Conservation (phyloP, 2,329 filamentous ascomycete genomes). For the Pyrenochaeta sp. region DNA sequence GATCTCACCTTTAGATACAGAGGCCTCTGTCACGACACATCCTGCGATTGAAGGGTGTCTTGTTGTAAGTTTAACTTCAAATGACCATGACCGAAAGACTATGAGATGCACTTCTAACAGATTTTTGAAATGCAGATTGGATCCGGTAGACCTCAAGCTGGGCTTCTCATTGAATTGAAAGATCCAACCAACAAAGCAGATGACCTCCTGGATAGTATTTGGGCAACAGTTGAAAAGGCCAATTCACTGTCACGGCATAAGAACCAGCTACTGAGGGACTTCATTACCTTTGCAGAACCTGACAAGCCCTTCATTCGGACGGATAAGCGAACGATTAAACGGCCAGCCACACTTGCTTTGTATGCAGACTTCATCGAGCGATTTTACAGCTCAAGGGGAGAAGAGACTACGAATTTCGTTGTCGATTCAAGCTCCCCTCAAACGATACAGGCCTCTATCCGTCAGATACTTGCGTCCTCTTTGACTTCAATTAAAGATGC, state of each 20-base stretch:
- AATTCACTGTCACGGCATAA: slow-evolving; percentile 51
- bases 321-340: slow-evolving; percentile 57
- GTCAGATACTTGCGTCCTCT: slow-evolving; percentile 11
- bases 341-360: slow-evolving; percentile 49
- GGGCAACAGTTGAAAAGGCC: slow-evolving; percentile 54
- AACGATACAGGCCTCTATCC: slow-evolving; percentile 11
- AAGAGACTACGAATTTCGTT: slow-evolving; percentile 1
- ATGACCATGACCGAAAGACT: no score
- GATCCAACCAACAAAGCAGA: slow-evolving; percentile 13
- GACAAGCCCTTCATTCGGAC: slow-evolving; percentile 56
- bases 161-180: slow-evolving; percentile 40
- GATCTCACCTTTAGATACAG: slow-evolving; percentile 24
- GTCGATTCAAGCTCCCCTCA: slow-evolving; percentile 14
- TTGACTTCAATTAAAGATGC: slow-evolving; percentile 12
- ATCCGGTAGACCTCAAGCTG: slow-evolving; percentile 34
- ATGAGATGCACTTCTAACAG: no score
- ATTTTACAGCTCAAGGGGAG: slow-evolving; percentile 46
- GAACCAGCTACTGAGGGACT: slow-evolving; percentile 51
- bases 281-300: slow-evolving; percentile 53
- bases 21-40: slow-evolving; percentile 34
- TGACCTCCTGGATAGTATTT: slow-evolving; percentile 53
- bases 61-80: no score
- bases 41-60: slow-evolving; percentile 37
- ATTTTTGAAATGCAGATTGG: no score
- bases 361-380: slow-evolving; percentile 58